Base-by-base conservation (phyloP, 2,329 filamentous ascomycete genomes). In the Hypoxylon sp. region DNA sequence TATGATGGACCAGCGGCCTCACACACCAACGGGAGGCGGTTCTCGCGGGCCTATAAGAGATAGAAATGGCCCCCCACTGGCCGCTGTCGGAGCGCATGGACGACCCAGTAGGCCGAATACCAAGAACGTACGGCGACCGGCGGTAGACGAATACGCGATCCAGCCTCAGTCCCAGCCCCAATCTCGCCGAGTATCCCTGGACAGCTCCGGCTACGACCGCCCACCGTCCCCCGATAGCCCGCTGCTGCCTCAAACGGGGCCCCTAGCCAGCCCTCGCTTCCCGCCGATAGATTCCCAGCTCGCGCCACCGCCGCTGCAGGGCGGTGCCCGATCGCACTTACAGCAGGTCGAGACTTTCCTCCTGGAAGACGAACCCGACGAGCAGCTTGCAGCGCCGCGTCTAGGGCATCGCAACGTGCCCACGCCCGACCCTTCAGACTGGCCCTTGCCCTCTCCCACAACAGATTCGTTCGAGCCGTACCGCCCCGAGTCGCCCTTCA, bases 231-330 rank as follows among this genome's bases (percentile, higher is more conserved):
- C 73, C 14, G 75, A 76, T 49, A 77, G 74, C 31, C 73, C 73
- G 8, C 61, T 77, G 17, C 66, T 77, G 25, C 76, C 76, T 2
- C 70, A 73, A 3, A 72, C 72, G 11, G 76, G 76, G 0, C 76
- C 74, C 2, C 64, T 77, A 1, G 75, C 74, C 13, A 74, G 72
- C 60, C 72, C 72, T 14, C 64, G 68, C 25, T 73, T 74, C 64
- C 61, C 69, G 14, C 69, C 58, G n/a, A 53, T 64, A 11, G 68
- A 71, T 14, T 37, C 68, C 1, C 65, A 69, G 37, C 62, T 68
- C 13, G 68, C 64, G 37, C 70, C 68, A 20, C 70, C 67, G 5
- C 70, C 68, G 2, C 60, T 56, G 2, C 61, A 61, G 33, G 48
- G 37, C 31, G 44, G 22, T 14, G 40, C 54, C 27, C 40, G 59